phyloP scores from a whole-genome alignment of 306 rosid genomes.

The Betula pendula region DNA sequence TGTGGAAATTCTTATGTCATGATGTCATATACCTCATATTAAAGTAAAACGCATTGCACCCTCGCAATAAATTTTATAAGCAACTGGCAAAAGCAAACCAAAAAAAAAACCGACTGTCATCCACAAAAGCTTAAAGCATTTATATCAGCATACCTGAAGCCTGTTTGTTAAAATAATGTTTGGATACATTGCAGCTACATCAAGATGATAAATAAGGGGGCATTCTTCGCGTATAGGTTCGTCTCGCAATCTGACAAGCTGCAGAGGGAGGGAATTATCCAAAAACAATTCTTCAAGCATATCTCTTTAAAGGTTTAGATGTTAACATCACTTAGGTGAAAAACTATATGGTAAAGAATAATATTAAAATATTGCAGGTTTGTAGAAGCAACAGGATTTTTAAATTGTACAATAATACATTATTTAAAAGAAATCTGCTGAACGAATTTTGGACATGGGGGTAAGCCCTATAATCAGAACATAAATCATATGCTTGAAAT shows the following conservation, averaged over 20 bases:
- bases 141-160: conserved; percentile 74
- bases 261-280: conserved; percentile 33
- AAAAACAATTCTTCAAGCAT: conserved; percentile 20
- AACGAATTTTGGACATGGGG: conserved; percentile 18
- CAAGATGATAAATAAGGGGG: conserved; percentile 96
- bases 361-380: neutral
- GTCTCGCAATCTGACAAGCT: conserved; percentile 79
- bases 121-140: conserved; percentile 15
- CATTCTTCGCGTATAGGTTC: conserved; percentile 79
- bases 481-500: conserved; percentile 22
- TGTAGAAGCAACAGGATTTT: neutral
- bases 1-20: neutral
- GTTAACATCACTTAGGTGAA: conserved; percentile 13
- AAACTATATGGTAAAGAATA: neutral
- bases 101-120: neutral
- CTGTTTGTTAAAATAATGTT: conserved; percentile 94
- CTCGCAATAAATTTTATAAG: neutral
- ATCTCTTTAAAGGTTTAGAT: conserved; percentile 17
- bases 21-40: neutral
- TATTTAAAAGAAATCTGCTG: conserved; percentile 5
- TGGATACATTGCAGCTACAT: conserved; percentile 99
- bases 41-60: neutral
- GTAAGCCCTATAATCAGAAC: conserved; percentile 10
- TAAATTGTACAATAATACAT: conserved; percentile 9
- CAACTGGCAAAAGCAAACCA: conserved; percentile 18